A percentile compares a stretch with the other conserved stretches of the same genome.
These are phyloP conservation scores for Cocos nucifera DNA, from an alignment of 176 grass and related monocot species.

Conservation along the genomic window DNA sequence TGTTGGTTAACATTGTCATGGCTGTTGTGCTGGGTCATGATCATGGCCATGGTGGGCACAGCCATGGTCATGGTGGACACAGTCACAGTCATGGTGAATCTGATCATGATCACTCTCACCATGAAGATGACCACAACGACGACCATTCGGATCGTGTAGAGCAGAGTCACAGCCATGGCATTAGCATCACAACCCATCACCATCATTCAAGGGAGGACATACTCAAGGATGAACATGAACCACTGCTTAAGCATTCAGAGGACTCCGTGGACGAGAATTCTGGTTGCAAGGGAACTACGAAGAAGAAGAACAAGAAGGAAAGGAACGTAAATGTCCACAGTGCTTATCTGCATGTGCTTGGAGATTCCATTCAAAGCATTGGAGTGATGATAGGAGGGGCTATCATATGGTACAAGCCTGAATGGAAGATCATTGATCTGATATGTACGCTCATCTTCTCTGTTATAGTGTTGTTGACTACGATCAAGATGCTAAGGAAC, in stretches of 20 bases:
- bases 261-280: slow-evolving; percentile 21
- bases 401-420: slow-evolving; percentile 98
- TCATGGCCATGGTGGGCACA: slow-evolving; percentile 29
- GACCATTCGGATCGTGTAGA: slow-evolving; percentile 25
- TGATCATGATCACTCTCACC: slow-evolving; percentile 27
- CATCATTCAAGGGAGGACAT: slow-evolving; percentile 29
- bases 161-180: slow-evolving; percentile 35
- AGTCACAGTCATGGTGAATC: slow-evolving; percentile 1
- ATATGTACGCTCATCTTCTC: slow-evolving; percentile 97
- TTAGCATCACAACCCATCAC: slow-evolving; percentile 40
- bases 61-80: slow-evolving; percentile 43
- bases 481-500: slow-evolving; percentile 78
- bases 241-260: slow-evolving; percentile 43
- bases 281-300: neutral
- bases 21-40: slow-evolving; percentile 92
- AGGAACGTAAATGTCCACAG: slow-evolving; percentile 98
- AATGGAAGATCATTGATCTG: slow-evolving; percentile 98
- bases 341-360: too few species aligned
- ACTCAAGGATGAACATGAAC: slow-evolving; percentile 39
- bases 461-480: slow-evolving; percentile 71
- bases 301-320: slow-evolving; percentile 36
- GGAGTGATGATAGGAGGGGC: slow-evolving; percentile 96
- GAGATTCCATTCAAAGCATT: too few species aligned
- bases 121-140: slow-evolving; percentile 12
- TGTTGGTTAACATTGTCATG: slow-evolving; percentile 94